A percentile compares a stretch with the other conserved stretches of the same genome.
Conservation (phyloP, 306 rosid genomes). For the Quercus rubra region DNA sequence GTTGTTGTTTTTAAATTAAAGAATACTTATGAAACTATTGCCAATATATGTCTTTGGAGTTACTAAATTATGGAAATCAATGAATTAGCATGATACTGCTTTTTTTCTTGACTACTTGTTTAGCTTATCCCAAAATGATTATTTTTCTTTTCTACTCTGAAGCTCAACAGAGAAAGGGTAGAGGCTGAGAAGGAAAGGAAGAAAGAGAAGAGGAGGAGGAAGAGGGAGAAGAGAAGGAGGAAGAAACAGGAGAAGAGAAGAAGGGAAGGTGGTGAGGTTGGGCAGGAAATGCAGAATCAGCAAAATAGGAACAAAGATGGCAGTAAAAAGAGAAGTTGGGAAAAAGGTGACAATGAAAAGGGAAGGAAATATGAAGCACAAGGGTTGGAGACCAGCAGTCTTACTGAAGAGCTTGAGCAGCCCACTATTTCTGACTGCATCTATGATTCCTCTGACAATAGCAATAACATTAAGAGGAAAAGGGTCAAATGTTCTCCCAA, state of each 20-base stretch:
- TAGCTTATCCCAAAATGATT: neutral
- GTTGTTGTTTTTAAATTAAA: no score
- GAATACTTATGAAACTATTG: neutral
- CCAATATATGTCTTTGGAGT: neutral
- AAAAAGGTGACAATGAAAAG: neutral
- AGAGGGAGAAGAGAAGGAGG: neutral
- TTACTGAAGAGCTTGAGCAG: neutral
- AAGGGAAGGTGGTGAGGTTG: neutral
- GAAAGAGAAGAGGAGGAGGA: neutral
- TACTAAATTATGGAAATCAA: neutral
- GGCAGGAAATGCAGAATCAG: neutral
- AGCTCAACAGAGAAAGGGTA: constrained; percentile 9
- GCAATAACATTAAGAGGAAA: neutral
- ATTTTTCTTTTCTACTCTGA: neutral
- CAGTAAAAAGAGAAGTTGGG: neutral
- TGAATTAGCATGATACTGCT: neutral
- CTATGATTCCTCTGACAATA: neutral
- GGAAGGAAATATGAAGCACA: neutral
- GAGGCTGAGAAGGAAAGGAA: neutral
- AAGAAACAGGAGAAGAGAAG: neutral
- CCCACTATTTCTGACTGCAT: neutral
- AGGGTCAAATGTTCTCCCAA: neutral
- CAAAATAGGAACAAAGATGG: neutral
- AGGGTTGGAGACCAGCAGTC: neutral
- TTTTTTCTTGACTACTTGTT: neutral